Conservation (phyloP, 164 flowering plant species). For the Aristolochia contorta region DNA sequence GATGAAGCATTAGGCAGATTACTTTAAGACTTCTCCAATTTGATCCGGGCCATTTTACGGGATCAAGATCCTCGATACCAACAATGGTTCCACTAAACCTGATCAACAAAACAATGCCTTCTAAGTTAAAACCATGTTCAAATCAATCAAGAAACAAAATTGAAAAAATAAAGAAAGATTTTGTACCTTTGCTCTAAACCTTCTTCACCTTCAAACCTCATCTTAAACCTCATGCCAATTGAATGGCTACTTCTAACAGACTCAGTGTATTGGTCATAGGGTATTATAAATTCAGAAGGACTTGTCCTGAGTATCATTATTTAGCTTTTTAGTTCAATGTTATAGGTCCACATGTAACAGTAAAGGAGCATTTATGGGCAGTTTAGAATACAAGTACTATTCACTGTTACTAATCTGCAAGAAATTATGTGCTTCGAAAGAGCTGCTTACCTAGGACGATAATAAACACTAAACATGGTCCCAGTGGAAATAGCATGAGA, state of each 20-base stretch:
- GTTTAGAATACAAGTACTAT: too few species aligned
- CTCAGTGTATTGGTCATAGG: constrained; percentile 27
- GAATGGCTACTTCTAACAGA: constrained; percentile 19
- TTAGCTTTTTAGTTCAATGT: background rate
- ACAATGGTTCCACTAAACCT: constrained; percentile 40
- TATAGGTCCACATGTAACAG: too few species aligned
- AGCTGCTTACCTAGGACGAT: constrained; percentile 44
- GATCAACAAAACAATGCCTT: constrained; percentile 3
- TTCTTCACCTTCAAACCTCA: constrained; percentile 42
- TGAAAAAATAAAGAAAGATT: background rate
- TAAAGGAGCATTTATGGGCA: too few species aligned
- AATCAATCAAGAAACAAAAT: background rate
- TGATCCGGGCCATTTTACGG: constrained; percentile 43
- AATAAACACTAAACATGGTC: constrained; percentile 41
- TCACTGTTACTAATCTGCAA: too few species aligned
- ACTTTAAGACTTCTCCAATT: constrained; percentile 55
- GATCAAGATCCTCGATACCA: constrained; percentile 35
- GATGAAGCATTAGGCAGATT: background rate
- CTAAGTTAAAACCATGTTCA: too few species aligned
- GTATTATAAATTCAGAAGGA: constrained; percentile 40
- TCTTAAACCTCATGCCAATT: constrained; percentile 37
- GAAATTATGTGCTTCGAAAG: too few species aligned
- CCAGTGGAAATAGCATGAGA: constrained; percentile 46
- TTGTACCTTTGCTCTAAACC: constrained; percentile 29
- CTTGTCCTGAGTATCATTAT: constrained; percentile 34